Evolutionary conservation across 441 rosid genomes (phyloP).

Genomic region (Rhodomyrtus psidioides): DNA sequence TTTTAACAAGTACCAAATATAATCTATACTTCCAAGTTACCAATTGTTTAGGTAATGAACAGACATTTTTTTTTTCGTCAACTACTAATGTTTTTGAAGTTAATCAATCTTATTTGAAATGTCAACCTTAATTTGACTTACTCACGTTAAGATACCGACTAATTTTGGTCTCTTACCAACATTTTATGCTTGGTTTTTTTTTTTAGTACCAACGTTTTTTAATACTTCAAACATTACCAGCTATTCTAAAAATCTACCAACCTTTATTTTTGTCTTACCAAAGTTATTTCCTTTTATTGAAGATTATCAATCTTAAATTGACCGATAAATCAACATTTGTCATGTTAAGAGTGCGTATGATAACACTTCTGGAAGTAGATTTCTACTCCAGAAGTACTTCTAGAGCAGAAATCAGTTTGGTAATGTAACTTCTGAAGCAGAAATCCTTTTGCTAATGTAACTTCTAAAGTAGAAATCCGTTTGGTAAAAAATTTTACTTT

Average conservation of each 20-base stretch:
- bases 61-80: background rate
- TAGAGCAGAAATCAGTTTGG: too few species aligned
- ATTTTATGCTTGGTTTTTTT: background rate
- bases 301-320: background rate
- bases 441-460: too few species aligned
- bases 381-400: too few species aligned
- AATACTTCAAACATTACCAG: too few species aligned
- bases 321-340: background rate
- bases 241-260: too few species aligned
- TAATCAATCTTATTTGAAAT: background rate
- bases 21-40: background rate
- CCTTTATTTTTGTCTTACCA: background rate
- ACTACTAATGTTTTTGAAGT: background rate
- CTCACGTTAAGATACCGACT: background rate
- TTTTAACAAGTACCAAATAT: background rate
- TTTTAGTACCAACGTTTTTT: background rate
- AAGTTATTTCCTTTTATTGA: background rate
- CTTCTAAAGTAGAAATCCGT: too few species aligned
- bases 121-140: background rate
- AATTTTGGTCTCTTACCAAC: background rate
- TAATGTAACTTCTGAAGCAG: too few species aligned
- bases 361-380: too few species aligned
- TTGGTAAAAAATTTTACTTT: too few species aligned
- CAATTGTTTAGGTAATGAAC: background rate
- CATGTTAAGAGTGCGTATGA: too few species aligned